Evolutionary conservation across 2,329 filamentous ascomycete genomes (phyloP).

Genomic region (Aspergillus udagawae): DNA sequence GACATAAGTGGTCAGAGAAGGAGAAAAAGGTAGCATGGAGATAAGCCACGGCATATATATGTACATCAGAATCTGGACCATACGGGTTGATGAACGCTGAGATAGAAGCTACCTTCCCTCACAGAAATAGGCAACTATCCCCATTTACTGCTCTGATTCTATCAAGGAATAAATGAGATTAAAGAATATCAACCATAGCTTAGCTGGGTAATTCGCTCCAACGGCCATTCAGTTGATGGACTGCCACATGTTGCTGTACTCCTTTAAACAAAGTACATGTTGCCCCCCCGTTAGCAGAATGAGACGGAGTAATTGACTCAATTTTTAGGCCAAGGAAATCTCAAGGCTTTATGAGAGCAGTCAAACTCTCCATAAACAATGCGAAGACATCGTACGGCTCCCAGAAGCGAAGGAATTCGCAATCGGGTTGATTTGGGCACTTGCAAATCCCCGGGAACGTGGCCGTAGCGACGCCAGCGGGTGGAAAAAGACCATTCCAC

Average conservation of each 20-base stretch:
- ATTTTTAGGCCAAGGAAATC: too few relatives aligned
- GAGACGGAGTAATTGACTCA: too few relatives aligned
- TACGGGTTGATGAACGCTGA: background rate
- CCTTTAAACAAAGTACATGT: too few relatives aligned
- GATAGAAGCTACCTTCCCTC: background rate
- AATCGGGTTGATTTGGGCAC: background rate
- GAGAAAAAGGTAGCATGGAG: background rate
- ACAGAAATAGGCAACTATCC: background rate
- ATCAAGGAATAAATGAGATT: background rate
- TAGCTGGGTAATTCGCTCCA: too few relatives aligned
- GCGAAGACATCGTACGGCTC: too few relatives aligned
- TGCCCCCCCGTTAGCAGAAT: too few relatives aligned
- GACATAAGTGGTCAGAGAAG: background rate
- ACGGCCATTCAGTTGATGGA: too few relatives aligned
- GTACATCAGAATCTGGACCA: background rate
- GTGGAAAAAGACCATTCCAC: slow-evolving; percentile 3
- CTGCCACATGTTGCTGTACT: too few relatives aligned
- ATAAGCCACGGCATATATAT: background rate
- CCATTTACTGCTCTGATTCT: background rate
- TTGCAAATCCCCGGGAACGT: slow-evolving; percentile 6
- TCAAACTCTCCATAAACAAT: too few relatives aligned
- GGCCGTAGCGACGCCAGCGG: slow-evolving; percentile 8
- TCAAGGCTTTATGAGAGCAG: too few relatives aligned
- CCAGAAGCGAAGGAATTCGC: too few relatives aligned
- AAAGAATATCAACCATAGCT: too few relatives aligned